A percentile compares a stretch with the other conserved stretches of the same genome.
These are phyloP conservation scores for Straminergon stramineum DNA, from an alignment of 225 moss, liverwort and hornwort species.

Conservation along the genomic window DNA sequence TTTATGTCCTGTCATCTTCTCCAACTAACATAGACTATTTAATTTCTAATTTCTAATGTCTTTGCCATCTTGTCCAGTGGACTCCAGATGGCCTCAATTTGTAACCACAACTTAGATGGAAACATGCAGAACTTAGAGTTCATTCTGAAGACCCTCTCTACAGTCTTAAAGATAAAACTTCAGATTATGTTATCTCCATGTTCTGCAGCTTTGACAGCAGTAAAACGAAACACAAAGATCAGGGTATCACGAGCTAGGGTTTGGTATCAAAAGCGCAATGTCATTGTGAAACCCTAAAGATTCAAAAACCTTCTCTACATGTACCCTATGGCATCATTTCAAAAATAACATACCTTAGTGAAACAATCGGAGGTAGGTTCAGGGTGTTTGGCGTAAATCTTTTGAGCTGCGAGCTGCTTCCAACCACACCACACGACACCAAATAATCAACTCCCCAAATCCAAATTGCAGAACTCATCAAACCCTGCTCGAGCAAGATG, in stretches of 20 bases:
- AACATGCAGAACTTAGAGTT: neutral
- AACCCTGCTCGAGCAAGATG: neutral
- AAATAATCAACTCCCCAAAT: neutral
- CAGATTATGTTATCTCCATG: neutral
- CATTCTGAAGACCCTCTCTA: neutral
- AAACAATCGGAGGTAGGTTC: slow-evolving; percentile 31
- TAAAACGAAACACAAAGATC: neutral
- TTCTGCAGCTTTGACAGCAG: neutral
- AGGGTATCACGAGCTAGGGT: neutral
- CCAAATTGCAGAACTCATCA: neutral
- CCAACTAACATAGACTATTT: neutral
- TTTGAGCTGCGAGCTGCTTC: slow-evolving; percentile 25
- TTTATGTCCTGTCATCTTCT: neutral
- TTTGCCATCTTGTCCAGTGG: neutral
- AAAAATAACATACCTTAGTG: slow-evolving; percentile 18
- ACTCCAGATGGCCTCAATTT: neutral
- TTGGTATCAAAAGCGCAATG: neutral
- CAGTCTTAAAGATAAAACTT: neutral
- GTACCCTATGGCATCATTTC: neutral
- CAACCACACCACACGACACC: neutral
- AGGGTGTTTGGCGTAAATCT: slow-evolving; percentile 19
- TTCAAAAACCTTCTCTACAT: neutral
- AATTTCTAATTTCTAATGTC: neutral
- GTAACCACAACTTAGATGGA: neutral
- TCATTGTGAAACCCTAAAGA: neutral